Evolutionary conservation across 1,284 basidiomycete species (phyloP).

Genomic region (Microbotryum lychnidis-dioicae): DNA sequence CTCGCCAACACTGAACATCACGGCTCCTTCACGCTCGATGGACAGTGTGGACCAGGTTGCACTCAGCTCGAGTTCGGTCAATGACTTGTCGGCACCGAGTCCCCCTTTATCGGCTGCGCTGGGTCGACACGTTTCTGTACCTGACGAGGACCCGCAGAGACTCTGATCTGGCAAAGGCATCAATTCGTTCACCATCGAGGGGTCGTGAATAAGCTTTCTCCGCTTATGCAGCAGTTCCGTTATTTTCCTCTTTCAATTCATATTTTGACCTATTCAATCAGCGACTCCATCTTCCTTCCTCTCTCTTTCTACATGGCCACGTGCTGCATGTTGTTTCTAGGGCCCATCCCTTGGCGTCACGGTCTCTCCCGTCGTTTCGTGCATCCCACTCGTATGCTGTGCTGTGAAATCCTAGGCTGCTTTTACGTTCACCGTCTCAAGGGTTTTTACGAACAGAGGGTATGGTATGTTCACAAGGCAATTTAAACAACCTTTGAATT

Average conservation of each 20-base stretch:
- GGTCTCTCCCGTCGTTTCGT: too few relatives aligned
- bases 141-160: background rate
- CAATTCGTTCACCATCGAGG: too few relatives aligned
- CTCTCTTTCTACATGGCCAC: conserved; percentile 44
- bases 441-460: too few relatives aligned
- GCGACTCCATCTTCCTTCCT: conserved; percentile 33
- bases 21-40: conserved; percentile 54
- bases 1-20: conserved; percentile 32
- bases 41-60: conserved; percentile 26
- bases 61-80: background rate
- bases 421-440: too few relatives aligned
- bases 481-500: background rate
- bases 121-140: conserved; percentile 4
- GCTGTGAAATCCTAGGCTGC: too few relatives aligned
- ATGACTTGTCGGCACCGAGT: conserved; percentile 6
- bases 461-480: too few relatives aligned
- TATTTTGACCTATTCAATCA: too few relatives aligned
- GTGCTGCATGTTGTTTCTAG: too few relatives aligned
- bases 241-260: background rate
- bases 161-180: too few relatives aligned
- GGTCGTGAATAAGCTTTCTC: background rate
- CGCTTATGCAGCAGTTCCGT: background rate
- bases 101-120: conserved; percentile 9
- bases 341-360: too few relatives aligned
- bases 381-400: too few relatives aligned